A percentile compares a stretch with the other conserved stretches of the same genome.
Conservation (phyloP, 2,329 filamentous ascomycete species). For the Fusarium veterinarium region DNA sequence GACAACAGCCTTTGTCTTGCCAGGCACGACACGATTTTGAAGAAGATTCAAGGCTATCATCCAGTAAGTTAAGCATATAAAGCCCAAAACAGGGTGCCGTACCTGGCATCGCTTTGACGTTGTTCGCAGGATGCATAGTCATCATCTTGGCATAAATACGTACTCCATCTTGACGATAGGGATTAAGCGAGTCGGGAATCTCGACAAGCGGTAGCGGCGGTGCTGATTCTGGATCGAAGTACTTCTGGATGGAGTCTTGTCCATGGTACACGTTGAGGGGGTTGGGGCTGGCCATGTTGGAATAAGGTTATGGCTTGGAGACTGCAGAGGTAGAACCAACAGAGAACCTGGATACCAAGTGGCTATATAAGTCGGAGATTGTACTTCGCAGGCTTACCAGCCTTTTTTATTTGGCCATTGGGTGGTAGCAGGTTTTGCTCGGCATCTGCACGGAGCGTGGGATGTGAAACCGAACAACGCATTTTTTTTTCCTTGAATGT, state of each 20-base stretch:
- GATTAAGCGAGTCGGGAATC: slow-evolving; percentile 67
- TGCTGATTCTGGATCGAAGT: slow-evolving; percentile 68
- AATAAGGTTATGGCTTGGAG: background rate
- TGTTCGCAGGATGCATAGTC: slow-evolving; percentile 72
- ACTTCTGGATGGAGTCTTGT: slow-evolving; percentile 65
- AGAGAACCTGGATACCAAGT: background rate
- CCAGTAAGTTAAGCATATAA: background rate
- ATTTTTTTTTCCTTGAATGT: background rate
- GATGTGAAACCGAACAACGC: slow-evolving; percentile 8
- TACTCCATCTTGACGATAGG: slow-evolving; percentile 66
- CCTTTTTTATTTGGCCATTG: background rate
- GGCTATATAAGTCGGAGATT: background rate
- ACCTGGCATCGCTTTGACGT: slow-evolving; percentile 73
- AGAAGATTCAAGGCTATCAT: slow-evolving; percentile 61
- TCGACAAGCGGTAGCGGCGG: slow-evolving; percentile 72
- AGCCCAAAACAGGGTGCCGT: background rate
- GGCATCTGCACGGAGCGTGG: slow-evolving; percentile 1
- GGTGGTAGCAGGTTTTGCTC: slow-evolving; percentile 5
- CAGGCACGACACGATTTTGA: slow-evolving; percentile 34
- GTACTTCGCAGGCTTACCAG: background rate
- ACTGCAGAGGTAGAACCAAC: background rate
- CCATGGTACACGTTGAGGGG: slow-evolving; percentile 68
- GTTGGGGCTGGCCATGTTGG: slow-evolving; percentile 43
- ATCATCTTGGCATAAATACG: slow-evolving; percentile 75
- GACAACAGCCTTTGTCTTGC: slow-evolving; percentile 63